Percentiles rank a stretch among this genome's conserved stretches.
Conservation (phyloP, 192 early-diverging fungal species). For the Linnemannia schmuckeri region DNA sequence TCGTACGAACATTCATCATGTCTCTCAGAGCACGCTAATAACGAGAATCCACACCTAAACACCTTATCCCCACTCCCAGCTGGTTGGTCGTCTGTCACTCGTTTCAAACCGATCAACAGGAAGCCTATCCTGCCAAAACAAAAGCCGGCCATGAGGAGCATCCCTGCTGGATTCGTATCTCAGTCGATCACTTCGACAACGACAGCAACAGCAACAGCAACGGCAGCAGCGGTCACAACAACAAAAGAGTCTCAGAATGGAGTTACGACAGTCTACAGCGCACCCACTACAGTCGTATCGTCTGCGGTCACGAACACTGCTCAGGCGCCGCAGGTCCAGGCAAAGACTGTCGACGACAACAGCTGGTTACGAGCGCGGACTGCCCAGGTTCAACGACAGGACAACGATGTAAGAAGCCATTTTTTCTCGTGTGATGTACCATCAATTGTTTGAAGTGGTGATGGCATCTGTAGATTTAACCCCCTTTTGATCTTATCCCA, state of each 20-base stretch:
- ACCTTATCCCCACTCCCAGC: conserved; percentile 17
- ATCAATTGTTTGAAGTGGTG: neutral
- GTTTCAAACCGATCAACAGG: conserved; percentile 62
- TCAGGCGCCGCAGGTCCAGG: neutral
- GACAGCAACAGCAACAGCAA: neutral
- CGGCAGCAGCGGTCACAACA: neutral
- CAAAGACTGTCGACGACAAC: conserved; percentile 32
- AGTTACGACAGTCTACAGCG: neutral
- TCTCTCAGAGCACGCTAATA: conserved; percentile 14
- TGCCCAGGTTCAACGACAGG: conserved; percentile 59
- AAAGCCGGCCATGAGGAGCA: conserved; percentile 47
- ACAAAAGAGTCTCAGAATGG: neutral
- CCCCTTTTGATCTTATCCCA: neutral
- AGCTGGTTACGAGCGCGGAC: conserved; percentile 40
- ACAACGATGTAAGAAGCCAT: conserved; percentile 20
- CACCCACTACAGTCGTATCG: neutral
- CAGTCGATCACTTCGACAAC: conserved; percentile 11
- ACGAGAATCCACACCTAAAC: conserved; percentile 1
- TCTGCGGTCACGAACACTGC: neutral
- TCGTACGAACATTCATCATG: neutral
- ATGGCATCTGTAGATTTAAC: no score
- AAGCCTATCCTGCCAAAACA: conserved; percentile 65
- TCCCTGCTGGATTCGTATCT: conserved; percentile 33
- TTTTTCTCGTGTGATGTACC: neutral
- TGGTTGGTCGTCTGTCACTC: conserved; percentile 56